Percentiles rank a stretch among this genome's conserved stretches.
Evolutionary conservation across 441 rosid genomes (phyloP).

Genomic region (Populus hybrid): DNA sequence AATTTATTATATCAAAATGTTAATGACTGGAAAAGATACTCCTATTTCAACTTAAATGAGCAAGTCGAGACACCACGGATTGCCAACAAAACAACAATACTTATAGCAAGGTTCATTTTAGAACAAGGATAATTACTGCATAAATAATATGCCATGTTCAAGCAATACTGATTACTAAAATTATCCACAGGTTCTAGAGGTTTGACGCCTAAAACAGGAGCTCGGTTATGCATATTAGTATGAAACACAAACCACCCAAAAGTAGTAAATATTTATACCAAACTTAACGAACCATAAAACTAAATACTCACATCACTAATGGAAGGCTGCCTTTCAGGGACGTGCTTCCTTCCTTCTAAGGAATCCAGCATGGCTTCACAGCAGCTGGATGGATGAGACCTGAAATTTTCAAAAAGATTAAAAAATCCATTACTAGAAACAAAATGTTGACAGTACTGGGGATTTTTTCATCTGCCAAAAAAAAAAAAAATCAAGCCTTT

Average conservation of each 20-base stretch:
- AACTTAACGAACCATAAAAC: not conserved
- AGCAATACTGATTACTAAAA: not conserved
- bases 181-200: not conserved
- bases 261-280: not conserved
- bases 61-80: not conserved
- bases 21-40: not conserved
- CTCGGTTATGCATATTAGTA: not conserved
- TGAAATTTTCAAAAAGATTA: constrained; percentile 21
- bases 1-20: not conserved
- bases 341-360: constrained; percentile 73
- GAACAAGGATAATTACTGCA: not conserved
- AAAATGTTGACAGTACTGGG: not conserved
- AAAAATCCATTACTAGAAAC: not conserved
- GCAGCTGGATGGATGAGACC: constrained; percentile 97
- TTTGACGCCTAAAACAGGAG: not conserved
- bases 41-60: not conserved
- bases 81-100: not conserved
- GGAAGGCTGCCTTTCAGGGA: constrained; percentile 51
- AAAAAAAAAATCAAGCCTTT: not conserved
- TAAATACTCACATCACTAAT: constrained; percentile 62
- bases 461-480: not conserved
- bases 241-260: not conserved
- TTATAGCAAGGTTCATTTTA: not conserved
- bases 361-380: constrained; percentile 88
- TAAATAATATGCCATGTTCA: not conserved